Evolutionary conservation across 768 basidiomycete genomes (phyloP).

Genomic region (Flagelloscypha sp.): DNA sequence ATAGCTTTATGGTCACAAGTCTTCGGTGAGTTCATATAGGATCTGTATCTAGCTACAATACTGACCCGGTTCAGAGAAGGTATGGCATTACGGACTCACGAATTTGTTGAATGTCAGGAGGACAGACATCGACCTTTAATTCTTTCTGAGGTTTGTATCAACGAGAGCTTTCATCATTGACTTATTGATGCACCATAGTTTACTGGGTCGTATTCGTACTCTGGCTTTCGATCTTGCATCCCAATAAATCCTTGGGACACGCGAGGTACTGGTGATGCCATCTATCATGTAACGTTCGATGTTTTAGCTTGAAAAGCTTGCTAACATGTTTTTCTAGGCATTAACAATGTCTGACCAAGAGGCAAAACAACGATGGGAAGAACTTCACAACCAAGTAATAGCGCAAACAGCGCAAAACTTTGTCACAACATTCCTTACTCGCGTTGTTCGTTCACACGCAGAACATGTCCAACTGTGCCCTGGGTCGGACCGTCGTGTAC

Average conservation of each 20-base stretch:
- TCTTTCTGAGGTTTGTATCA: slow-evolving; percentile 57
- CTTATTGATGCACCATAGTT: slow-evolving; percentile 38
- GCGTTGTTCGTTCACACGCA: slow-evolving; percentile 62
- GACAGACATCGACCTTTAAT: slow-evolving; percentile 59
- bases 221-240: slow-evolving; percentile 81
- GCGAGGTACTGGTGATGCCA: slow-evolving; percentile 77
- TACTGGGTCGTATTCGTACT: slow-evolving; percentile 79
- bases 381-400: slow-evolving; percentile 77
- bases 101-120: slow-evolving; percentile 83
- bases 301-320: background rate
- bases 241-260: slow-evolving; percentile 83
- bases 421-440: slow-evolving; percentile 68
- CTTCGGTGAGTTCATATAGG: too few relatives aligned
- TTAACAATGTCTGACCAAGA: slow-evolving; percentile 74
- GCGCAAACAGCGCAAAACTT: slow-evolving; percentile 85
- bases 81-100: slow-evolving; percentile 78
- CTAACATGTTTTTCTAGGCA: slow-evolving; percentile 30
- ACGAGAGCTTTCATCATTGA: background rate
- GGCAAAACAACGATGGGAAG: slow-evolving; percentile 35
- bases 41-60: too few relatives aligned
- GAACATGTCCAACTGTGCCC: slow-evolving; percentile 48
- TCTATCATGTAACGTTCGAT: slow-evolving; percentile 32
- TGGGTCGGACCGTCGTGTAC: background rate
- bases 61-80: too few relatives aligned
- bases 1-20: slow-evolving; percentile 79